These are phyloP conservation scores for Medicago truncatula DNA, from an alignment of 306 rosid genomes.

Conservation along the genomic window MtrunA17r5.0-ANR NC_053042.1:36037501-36038000, in stretches of 20 bases:
- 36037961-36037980: slow-evolving; percentile 61
- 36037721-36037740: slow-evolving; percentile 52
- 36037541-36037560: neutral
- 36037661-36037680: slow-evolving; percentile 59
- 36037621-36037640: slow-evolving; percentile 59
- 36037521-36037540: slow-evolving; percentile 34
- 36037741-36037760: slow-evolving; percentile 60
- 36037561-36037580: slow-evolving; percentile 58
- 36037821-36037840: slow-evolving; percentile 60
- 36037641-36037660: slow-evolving; percentile 63
- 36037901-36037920: slow-evolving; percentile 62
- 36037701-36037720: slow-evolving; percentile 56
- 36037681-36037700: slow-evolving; percentile 69
- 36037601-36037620: slow-evolving; percentile 56
- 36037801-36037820: slow-evolving; percentile 54
- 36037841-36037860: slow-evolving; percentile 52
- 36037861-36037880: slow-evolving; percentile 53
- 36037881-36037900: slow-evolving; percentile 69
- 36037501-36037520: slow-evolving; percentile 53
- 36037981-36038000: slow-evolving; percentile 62
- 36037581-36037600: slow-evolving; percentile 60
- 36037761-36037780: slow-evolving; percentile 47
- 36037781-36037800: slow-evolving; percentile 55
- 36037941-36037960: slow-evolving; percentile 65
- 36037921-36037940: slow-evolving; percentile 46